phyloP scores from a whole-genome alignment of 305 asterid species.

The Caryopteris hybrid region DNA sequence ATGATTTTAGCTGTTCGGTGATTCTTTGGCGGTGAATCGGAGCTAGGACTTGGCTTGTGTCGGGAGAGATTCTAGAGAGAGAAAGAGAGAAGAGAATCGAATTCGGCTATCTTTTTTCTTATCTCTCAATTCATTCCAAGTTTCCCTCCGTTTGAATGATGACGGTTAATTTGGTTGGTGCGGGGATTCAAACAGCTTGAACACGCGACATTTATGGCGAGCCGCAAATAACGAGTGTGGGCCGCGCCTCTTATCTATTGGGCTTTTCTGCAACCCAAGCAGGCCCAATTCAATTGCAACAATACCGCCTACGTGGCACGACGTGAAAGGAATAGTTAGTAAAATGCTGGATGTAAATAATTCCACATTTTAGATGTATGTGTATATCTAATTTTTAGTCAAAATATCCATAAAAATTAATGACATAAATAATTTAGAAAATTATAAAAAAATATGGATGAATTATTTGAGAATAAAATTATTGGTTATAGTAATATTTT shows the following conservation, averaged over 20 bases:
- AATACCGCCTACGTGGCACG: too few species aligned
- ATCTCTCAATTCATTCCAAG: slow-evolving; percentile 7
- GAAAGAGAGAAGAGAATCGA: slow-evolving; percentile 21
- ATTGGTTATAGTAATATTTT: too few species aligned
- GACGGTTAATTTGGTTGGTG: slow-evolving; percentile 30
- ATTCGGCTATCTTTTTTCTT: neutral
- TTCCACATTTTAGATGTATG: too few species aligned
- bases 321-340: too few species aligned
- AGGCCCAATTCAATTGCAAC: too few species aligned
- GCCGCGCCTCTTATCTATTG: neutral
- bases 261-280: too few species aligned
- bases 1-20: slow-evolving; percentile 1
- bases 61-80: slow-evolving; percentile 39
- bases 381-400: too few species aligned
- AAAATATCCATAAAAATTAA: too few species aligned
- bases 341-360: too few species aligned
- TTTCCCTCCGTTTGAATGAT: slow-evolving; percentile 7
- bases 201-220: slow-evolving; percentile 28
- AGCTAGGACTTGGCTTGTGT: slow-evolving; percentile 40
- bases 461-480: too few species aligned
- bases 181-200: neutral
- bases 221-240: slow-evolving; percentile 1
- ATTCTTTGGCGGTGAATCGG: slow-evolving; percentile 44
- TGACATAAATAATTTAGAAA: too few species aligned
- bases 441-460: too few species aligned